A percentile compares a stretch with the other conserved stretches of the same genome.
Conservation (phyloP, 176 grass and related monocot species). For the Cenchrus purpureus region DNA sequence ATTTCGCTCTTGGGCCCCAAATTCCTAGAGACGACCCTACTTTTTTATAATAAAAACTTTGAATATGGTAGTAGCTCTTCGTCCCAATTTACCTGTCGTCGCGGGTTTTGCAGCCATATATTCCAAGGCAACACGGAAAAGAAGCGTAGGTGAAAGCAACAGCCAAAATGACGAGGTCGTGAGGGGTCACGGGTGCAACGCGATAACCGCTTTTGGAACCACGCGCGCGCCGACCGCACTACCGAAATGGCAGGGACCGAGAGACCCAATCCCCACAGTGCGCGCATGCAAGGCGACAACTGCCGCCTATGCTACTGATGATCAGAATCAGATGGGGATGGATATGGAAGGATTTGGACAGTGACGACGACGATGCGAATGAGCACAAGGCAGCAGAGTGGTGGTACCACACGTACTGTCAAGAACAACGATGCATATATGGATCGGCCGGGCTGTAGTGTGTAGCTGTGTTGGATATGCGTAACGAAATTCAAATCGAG, state of each 20-base stretch:
- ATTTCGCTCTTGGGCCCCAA: too few relatives aligned
- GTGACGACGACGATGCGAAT: not conserved
- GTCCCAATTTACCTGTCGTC: too few relatives aligned
- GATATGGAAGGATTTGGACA: not conserved
- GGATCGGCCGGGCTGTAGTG: too few relatives aligned
- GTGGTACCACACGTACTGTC: too few relatives aligned
- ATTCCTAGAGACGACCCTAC: too few relatives aligned
- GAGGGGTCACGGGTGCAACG: not conserved
- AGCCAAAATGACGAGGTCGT: not conserved
- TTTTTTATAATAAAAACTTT: too few relatives aligned
- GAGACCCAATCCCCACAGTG: not conserved
- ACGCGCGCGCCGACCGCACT: not conserved
- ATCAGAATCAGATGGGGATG: not conserved
- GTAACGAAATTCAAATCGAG: too few relatives aligned
- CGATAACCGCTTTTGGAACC: not conserved
- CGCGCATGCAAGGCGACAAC: not conserved
- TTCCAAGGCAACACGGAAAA: not conserved
- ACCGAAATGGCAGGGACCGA: not conserved
- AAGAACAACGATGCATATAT: too few relatives aligned
- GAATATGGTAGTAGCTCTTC: too few relatives aligned
- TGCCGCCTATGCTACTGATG: too few relatives aligned
- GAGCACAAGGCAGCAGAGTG: not conserved
- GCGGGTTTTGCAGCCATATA: too few relatives aligned
- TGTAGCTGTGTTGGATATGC: too few relatives aligned
- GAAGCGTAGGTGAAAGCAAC: constrained; percentile 19